Evolutionary conservation across 495 filamentous ascomycete genomes (phyloP), one percentile per base, ranked within the genome.

Genomic region (Delitschia confertaspora): DNA sequence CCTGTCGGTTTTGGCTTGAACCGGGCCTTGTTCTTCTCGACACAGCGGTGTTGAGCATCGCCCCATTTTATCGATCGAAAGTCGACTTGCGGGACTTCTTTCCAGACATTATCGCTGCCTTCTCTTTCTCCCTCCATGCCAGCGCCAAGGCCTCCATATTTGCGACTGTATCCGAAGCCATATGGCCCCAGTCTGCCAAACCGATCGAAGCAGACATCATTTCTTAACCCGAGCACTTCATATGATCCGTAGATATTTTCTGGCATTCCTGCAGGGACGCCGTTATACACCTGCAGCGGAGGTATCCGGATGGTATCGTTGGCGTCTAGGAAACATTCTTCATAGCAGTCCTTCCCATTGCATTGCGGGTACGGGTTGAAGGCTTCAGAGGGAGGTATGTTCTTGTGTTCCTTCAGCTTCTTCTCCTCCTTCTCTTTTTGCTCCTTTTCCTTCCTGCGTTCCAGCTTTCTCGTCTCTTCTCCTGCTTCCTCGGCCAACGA

Each of bases 171-270:
- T 11, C 91, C 91, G 38, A 82, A 76, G 0, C 91, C 91, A 53
- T 98, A 98, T 0, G 88, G 80, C 0, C 87, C 93, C 19, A 89
- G 72, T 43, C 85, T 73, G 7, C 93, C 91, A 62, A 82, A 93
- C 2, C 91, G 75, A 39, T 98, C 91, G 63, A 94, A 96, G 67
- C 91, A 98, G 38, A 95, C 73, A 59, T 93, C 83, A 45, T 94
- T 78, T 21, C 78, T 79, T 20, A 95, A 69, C 0, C 80, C 87
- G 4, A 96, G 61, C 31, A 93, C 65, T 3, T 80, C 73, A 58
- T 95, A 82, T 0, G 82, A 87, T 3, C 91, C 91, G 55, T 93
- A 75, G 2, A 83, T 72, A 37, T 83, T 71, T 26, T 86, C 77
- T 0, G 91, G 93, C 61, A 93, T 88, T 0, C 87, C 88, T 32